Evolutionary conservation across 2,329 filamentous ascomycete species (phyloP), one percentile per base, ranked within the genome.

Genomic region (Clarireedia paspali): DNA sequence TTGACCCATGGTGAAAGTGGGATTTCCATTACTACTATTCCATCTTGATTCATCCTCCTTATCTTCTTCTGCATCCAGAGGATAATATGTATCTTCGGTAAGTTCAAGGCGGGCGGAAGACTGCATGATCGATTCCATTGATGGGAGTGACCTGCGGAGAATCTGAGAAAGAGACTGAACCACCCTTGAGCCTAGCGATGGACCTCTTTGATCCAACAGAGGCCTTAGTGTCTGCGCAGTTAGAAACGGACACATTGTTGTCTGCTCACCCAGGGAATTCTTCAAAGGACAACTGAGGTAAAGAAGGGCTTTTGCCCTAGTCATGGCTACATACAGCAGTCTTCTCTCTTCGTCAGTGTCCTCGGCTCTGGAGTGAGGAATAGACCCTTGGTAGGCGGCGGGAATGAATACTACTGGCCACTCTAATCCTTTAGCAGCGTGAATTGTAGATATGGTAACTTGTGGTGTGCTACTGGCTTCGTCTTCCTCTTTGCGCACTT

Each of bases 361-460:
- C 47, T 96, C 91, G 1, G 91, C 82, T 63, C 91, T 81, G 2
- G 85, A 87, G 69, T 97, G 92, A 4, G 92, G 92, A 57, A 97
- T 95, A 2, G 87, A 92, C 0, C 92, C 94, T 47, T 91, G 83
- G 67, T 95, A 96, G 26, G 90, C 87, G 1, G 88, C 89, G 5
- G 94, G 91, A 15, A 97, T 84, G 69, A 97, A 97, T 1, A 97
- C 90, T 1, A 96, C 79, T 0, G 92, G 92, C 94, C 94, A 99
- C 70, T 99, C 92, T 1, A 99, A 77, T 3, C 92, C 92, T 71
- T 99, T 99, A 2, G 92, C 90, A 0, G 91, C 91, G 68, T 99
- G 92, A 10, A 99, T 96, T 0, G 92, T 99, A 5, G 91, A 96
- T 24, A 99, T 89, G 0, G 91, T 96, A 20, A 97, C 82, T 63